Evolutionary conservation across 1,139 yeast species (phyloP), one percentile per base, ranked within the genome.

Genomic region (Sugiyamaella sp.): DNA sequence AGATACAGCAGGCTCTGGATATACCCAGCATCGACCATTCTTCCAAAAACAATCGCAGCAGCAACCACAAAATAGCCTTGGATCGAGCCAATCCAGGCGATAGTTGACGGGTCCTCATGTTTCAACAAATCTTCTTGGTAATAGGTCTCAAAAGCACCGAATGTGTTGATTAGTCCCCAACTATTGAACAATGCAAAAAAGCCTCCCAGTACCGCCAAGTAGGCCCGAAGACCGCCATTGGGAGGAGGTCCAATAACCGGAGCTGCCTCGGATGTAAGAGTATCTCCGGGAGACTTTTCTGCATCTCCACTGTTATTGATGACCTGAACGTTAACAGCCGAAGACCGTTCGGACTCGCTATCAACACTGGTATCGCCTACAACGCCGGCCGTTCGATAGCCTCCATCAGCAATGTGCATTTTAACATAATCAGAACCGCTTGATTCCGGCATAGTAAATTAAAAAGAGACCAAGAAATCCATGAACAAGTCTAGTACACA

Each of bases 91-190:
- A 65, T 61, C 68, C 67, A 65, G 4, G 67, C 62, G 39, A 65
- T 60, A 21, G 64, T 55, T 16, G 65, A 63, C 16, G 63, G 59
- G 17, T 78, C 63, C 1, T 71, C 69, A 35, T 71, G 61, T 1
- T 67, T 66, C 45, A 82, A 71, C 55, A 80, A 81, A 53, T 79
- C 75, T 6, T 68, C 65, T 3, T 78, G 66, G 19, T 83, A 76
- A 61, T 83, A 84, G 1, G 82, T 75, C 64, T 84, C 86, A 52
- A 82, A 80, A 1, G 83, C 85, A 52, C 89, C 89, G 50, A 80
- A 72, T 1, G 85, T 69, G 58, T 82, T 84, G 58, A 80, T 76
- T 17, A 84, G 66, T 1, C 89, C 89, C 71, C 83, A 80, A 37
- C 76, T 74, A 19, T 80, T 78, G 39, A 80, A 68, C 21, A 80